Evolutionary conservation across 257 asterid species (phyloP).

Genomic region (Echium plantagineum): DNA sequence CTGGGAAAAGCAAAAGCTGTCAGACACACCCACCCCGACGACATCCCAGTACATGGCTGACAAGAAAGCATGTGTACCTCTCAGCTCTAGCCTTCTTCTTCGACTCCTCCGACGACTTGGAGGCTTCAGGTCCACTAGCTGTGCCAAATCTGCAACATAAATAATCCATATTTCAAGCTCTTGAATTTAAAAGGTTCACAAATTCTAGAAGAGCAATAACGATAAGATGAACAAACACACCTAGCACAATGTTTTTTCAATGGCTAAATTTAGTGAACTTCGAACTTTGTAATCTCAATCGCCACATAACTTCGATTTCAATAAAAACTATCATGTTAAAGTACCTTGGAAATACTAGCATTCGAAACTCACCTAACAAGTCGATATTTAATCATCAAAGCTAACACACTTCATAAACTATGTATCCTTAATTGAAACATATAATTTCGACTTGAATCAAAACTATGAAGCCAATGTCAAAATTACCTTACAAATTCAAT

Average conservation of each 20-base stretch:
- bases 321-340: neutral
- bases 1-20: slow-evolving; percentile 24
- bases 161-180: neutral
- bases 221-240: neutral
- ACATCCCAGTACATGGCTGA: neutral
- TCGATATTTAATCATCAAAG: too few species aligned
- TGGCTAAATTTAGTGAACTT: too few species aligned
- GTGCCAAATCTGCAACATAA: slow-evolving; percentile 64
- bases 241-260: neutral
- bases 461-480: too few species aligned
- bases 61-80: slow-evolving; percentile 35
- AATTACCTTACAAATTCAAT: too few species aligned
- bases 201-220: neutral
- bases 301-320: neutral
- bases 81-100: slow-evolving; percentile 96
- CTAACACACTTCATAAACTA: too few species aligned
- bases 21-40: neutral
- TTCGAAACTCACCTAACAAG: neutral
- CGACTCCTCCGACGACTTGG: slow-evolving; percentile 63
- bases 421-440: too few species aligned
- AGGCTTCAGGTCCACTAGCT: slow-evolving; percentile 32
- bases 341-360: neutral
- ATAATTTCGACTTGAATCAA: too few species aligned
- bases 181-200: neutral
- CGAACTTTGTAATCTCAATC: too few species aligned